Conservation (phyloP, 257 asterid species). For the Scutellaria minor region DNA sequence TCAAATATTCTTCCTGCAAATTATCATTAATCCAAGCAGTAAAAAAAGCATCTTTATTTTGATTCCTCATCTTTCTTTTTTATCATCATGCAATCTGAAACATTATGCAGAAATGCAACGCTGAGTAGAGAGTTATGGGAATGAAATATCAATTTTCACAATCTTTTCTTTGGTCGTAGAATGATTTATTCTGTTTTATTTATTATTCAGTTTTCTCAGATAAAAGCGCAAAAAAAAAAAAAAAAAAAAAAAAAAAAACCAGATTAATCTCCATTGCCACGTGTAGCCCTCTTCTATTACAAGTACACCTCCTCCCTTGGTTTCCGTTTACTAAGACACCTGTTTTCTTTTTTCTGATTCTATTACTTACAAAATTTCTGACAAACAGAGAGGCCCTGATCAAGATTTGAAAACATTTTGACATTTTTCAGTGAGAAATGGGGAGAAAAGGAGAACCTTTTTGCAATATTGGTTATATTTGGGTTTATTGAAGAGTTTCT, state of each 20-base stretch:
- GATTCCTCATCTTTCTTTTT: conserved; percentile 35
- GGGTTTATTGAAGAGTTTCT: conserved; percentile 25
- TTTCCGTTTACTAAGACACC: conserved; percentile 45
- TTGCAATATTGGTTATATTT: conserved; percentile 19
- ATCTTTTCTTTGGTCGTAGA: conserved; percentile 1
- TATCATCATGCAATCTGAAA: conserved; percentile 22
- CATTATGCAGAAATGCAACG: conserved; percentile 22
- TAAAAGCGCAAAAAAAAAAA: background rate
- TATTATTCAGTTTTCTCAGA: background rate
- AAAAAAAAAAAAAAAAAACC: conserved; percentile 15
- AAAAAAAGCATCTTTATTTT: conserved; percentile 5
- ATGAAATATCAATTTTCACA: conserved; percentile 3
- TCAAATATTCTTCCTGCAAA: conserved; percentile 35
- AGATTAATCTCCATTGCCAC: conserved; percentile 43
- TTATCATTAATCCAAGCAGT: conserved; percentile 14
- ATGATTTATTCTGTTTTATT: conserved; percentile 4
- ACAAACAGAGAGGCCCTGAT: conserved; percentile 43
- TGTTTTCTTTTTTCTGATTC: conserved; percentile 37
- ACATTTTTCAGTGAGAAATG: conserved; percentile 23
- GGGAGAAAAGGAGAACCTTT: conserved; percentile 6
- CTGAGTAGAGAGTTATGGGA: conserved; percentile 21
- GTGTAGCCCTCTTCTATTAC: conserved; percentile 48
- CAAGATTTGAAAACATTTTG: conserved; percentile 34
- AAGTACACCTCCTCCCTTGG: conserved; percentile 46
- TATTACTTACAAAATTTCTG: conserved; percentile 24